A percentile compares a stretch with the other conserved stretches of the same genome.
phyloP scores from a whole-genome alignment of 495 filamentous ascomycete species.

The Lasiosphaeria hispida region DNA sequence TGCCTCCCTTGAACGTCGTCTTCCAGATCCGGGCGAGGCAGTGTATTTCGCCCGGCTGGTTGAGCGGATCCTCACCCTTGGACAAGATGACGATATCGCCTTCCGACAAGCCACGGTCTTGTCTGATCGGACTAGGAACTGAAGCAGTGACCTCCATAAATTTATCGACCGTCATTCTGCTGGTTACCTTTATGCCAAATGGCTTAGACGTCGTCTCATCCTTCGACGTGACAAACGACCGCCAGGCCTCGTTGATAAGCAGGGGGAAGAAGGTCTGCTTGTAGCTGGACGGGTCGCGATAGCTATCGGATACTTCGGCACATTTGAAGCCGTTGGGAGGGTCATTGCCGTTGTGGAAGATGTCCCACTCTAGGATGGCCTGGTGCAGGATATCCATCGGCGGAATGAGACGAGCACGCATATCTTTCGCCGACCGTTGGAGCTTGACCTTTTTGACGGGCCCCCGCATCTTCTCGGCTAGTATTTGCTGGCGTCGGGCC shows the following conservation, averaged over 20 bases:
- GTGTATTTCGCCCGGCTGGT: constrained; percentile 62
- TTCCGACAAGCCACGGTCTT: constrained; percentile 71
- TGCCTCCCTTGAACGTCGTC: constrained; percentile 73
- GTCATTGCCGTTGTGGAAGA: constrained; percentile 79
- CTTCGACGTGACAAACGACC: constrained; percentile 82
- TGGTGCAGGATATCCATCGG: constrained; percentile 84
- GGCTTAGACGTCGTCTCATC: constrained; percentile 78
- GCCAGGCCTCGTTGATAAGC: constrained; percentile 91
- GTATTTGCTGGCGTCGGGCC: constrained; percentile 47
- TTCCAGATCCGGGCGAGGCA: constrained; percentile 82
- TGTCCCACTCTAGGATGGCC: constrained; percentile 87
- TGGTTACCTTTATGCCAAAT: constrained; percentile 80
- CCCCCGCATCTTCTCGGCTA: constrained; percentile 47
- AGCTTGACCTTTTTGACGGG: constrained; percentile 80
- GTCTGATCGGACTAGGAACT: constrained; percentile 65
- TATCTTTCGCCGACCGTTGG: constrained; percentile 78
- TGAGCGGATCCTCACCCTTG: constrained; percentile 62
- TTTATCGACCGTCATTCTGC: constrained; percentile 82
- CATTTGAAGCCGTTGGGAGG: constrained; percentile 76
- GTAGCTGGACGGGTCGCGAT: constrained; percentile 72
- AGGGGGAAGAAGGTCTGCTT: constrained; percentile 88
- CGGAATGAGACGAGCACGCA: constrained; percentile 87
- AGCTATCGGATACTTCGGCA: constrained; percentile 69
- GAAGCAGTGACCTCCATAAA: constrained; percentile 88
- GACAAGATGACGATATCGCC: constrained; percentile 88